A percentile compares a stretch with the other conserved stretches of the same genome.
These are phyloP conservation scores for Irpex lacteus DNA, from an alignment of 1,284 basidiomycete genomes.

Conservation along the genomic window DNA sequence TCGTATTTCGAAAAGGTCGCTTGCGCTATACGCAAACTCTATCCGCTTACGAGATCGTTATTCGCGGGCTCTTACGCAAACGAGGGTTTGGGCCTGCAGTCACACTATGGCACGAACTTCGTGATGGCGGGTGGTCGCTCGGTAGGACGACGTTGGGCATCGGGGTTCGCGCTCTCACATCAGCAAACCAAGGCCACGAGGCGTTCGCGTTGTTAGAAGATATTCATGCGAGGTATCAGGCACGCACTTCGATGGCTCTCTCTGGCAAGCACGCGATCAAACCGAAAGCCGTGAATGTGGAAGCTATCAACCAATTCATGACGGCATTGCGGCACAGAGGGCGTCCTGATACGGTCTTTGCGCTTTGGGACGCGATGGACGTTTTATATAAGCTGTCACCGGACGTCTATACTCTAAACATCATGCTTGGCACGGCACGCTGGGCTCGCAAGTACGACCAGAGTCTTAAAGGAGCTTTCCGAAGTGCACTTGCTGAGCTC, in stretches of 20 bases:
- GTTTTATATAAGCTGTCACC: conserved; percentile 53
- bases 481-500: conserved; percentile 25
- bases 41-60: conserved; percentile 45
- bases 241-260: neutral
- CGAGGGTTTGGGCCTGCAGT: conserved; percentile 36
- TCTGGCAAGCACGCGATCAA: neutral
- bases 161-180: conserved; percentile 49
- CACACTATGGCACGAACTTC: conserved; percentile 43
- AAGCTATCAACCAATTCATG: conserved; percentile 36
- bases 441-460: conserved; percentile 49
- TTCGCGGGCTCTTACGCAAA: conserved; percentile 50
- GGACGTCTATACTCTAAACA: conserved; percentile 50
- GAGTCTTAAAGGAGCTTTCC: conserved; percentile 39
- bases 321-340: conserved; percentile 42
- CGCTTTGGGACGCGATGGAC: conserved; percentile 59
- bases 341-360: conserved; percentile 59
- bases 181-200: conserved; percentile 38
- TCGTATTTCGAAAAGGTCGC: conserved; percentile 16
- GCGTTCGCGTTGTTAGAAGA: conserved; percentile 50
- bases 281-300: conserved; percentile 2
- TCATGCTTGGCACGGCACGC: conserved; percentile 59
- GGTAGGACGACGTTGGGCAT: conserved; percentile 48
- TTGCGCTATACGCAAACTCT: conserved; percentile 27
- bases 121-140: conserved; percentile 33
- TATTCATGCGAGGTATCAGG: conserved; percentile 28